Conservation (phyloP, 73 alveolate genomes). For the Diophrys appendiculata region DNA sequence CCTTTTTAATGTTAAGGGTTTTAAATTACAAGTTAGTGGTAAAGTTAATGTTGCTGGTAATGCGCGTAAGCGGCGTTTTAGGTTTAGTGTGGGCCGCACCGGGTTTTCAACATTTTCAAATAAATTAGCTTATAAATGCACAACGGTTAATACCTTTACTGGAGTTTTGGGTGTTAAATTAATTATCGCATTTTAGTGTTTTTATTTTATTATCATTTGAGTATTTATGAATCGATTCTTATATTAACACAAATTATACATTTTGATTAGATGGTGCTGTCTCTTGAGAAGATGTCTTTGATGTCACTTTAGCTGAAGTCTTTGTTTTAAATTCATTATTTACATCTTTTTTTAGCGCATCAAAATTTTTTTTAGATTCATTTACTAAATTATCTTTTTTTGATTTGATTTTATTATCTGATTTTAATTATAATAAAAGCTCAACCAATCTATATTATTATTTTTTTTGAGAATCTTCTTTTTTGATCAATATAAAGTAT, state of each 20-base stretch:
- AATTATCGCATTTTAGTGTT: neutral
- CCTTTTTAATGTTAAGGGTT: slow-evolving; percentile 6
- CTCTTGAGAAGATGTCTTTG: slow-evolving; percentile 26
- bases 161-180: slow-evolving; percentile 17
- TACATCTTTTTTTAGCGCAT: slow-evolving; percentile 2
- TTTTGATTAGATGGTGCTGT: neutral
- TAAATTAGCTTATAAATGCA: neutral
- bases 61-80: slow-evolving; percentile 13
- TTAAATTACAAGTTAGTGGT: slow-evolving; percentile 12
- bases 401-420: slow-evolving; percentile 9
- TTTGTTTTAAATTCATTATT: neutral
- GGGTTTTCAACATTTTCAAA: neutral
- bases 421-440: neutral
- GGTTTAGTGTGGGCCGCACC: neutral
- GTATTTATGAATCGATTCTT: slow-evolving; percentile 11
- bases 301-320: neutral
- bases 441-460: slow-evolving; percentile 11
- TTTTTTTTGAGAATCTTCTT: slow-evolving; percentile 3
- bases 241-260: neutral
- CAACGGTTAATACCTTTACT: slow-evolving; percentile 7
- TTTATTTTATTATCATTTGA: neutral
- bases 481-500: neutral
- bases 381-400: slow-evolving; percentile 27
- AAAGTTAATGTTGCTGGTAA: slow-evolving; percentile 38
- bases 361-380: neutral